These are phyloP conservation scores for Alternaria sp. DNA, from an alignment of 2,329 filamentous ascomycete genomes.

Conservation along the genomic window DNA sequence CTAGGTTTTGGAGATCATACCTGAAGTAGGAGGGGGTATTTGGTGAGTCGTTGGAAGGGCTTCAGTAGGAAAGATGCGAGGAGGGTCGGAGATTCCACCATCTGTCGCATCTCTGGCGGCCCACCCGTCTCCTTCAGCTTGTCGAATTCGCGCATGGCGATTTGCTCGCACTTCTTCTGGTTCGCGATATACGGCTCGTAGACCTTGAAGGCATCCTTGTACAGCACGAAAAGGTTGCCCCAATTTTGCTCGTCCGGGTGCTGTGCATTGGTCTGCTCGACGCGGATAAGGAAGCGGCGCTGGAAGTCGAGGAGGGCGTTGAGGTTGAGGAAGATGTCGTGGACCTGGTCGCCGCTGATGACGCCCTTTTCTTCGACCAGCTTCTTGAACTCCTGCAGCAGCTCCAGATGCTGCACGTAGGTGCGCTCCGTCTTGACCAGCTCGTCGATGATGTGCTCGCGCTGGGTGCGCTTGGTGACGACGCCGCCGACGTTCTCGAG, in stretches of 20 bases:
- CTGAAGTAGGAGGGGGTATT: constrained; percentile 89
- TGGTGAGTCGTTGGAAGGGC: constrained; percentile 92
- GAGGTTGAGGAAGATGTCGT: constrained; percentile 96
- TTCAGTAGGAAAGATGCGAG: constrained; percentile 93
- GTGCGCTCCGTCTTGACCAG: constrained; percentile 94
- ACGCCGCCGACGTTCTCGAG: constrained; percentile 55
- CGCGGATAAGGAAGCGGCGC: constrained; percentile 89
- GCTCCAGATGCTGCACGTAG: constrained; percentile 96
- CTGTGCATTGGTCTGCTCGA: constrained; percentile 93
- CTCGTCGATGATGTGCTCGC: constrained; percentile 90
- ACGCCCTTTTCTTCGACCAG: constrained; percentile 85
- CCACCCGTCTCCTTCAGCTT: constrained; percentile 80
- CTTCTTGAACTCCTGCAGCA: constrained; percentile 90
- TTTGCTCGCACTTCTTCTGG: constrained; percentile 84
- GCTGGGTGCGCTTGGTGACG: constrained; percentile 67
- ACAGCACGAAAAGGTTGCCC: constrained; percentile 87
- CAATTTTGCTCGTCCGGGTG: constrained; percentile 81
- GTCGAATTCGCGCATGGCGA: constrained; percentile 85
- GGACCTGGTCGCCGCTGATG: constrained; percentile 86
- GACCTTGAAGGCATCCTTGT: constrained; percentile 86
- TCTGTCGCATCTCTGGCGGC: constrained; percentile 66
- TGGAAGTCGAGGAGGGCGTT: constrained; percentile 96
- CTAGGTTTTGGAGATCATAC: constrained; percentile 53
- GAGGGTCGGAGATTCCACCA: constrained; percentile 85
- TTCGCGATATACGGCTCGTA: constrained; percentile 99